Evolutionary conservation across 2,329 filamentous ascomycete species (phyloP), one percentile per base, ranked within the genome.

Genomic region (Apiospora sp.): DNA sequence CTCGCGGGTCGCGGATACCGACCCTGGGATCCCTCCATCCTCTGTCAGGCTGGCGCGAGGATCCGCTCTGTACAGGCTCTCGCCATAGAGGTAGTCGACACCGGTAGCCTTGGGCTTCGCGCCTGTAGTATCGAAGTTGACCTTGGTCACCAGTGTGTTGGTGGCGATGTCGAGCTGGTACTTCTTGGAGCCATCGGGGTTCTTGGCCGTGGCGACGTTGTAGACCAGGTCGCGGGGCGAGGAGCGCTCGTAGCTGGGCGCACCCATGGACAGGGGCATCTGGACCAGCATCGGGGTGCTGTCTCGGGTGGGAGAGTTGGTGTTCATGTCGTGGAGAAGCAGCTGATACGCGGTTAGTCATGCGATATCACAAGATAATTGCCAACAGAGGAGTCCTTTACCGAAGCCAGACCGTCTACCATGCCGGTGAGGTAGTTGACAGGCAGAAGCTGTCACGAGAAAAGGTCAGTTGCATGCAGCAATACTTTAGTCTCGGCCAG

Each of bases 201-300:
- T 85, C 73, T 81, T 82, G 6, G 86, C 87, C 71, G 85, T 85
- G 22, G 83, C 83, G 16, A 86, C 85, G 58, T 83, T 81, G 71
- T 88, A 77, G 37, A 90, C 80, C 73, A 88, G 88, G 58, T 89
- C 85, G 41, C 87, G 86, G 24, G 87, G 82, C 16, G 86, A 85
- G 30, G 81, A 85, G 13, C 87, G 86, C 69, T 82, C 83, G 46
- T 80, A 80, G 8, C 81, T 78, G 74, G 83, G 48, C 24, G 64
- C 72, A 10, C 72, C 79, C 49, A 86, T 85, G 0, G 84, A 82
- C 43, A 89, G 77, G 13, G 89, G 87, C 12, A 90, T 85, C 78
- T 90, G 88, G 79, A 86, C 48, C n/a, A 70, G 10, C 10, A 54
- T n/a, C 19, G 68, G 46, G 27, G 30, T 69, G 68, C 68, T 54